Evolutionary conservation across 2,329 filamentous ascomycete genomes (phyloP), one percentile per base, ranked within the genome.

Genomic region (Chaetomium sp.): DNA sequence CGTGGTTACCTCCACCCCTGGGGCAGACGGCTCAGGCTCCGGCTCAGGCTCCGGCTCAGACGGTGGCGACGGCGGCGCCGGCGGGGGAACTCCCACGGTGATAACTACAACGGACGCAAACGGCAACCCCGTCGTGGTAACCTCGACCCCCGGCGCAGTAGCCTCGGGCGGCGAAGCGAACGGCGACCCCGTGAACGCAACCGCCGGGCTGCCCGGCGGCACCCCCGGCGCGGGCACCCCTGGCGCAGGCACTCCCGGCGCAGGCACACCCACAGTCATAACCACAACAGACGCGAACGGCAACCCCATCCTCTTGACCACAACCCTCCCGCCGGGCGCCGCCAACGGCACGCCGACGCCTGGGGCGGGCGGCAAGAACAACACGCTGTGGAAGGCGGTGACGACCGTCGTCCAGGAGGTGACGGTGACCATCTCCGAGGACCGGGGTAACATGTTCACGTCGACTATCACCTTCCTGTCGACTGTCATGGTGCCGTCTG

Each of bases 371-470:
- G 21, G 51, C 47, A 12, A 8, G 10, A 25, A 21, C 56, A 23
- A 25, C 51, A 57, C 19, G 25, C 31, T 25, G 13, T 45, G 25
- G 21, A 61, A 56, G n/a, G 23, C 66, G 2, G 56, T 63, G 2
- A 62, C 58, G 2, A 68, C 66, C 16, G 25, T 68, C 42, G 47
- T 53, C 13, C 50, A 68, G 1, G 57, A 61, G n/a, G 63, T 64
- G 16, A 67, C 66, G 2, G 33, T 67, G 23, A 65, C 66, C n/a
- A 54, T 65, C 13, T 49, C 60, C 0, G 66, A 67, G 23, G 42
- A 49, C n/a, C 6, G 50, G 5, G 56, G 51, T 9, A 58, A 12
- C 25, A 27, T 57, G 29, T 38, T 58, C 21, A 67, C 60, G 12
- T 65, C 60, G 27, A 67, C 65, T 2, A 50, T 64, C 9, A 65